These are phyloP conservation scores for Fusarium xyrophilum DNA, from an alignment of 2,329 filamentous ascomycete genomes.

Conservation along the genomic window DNA sequence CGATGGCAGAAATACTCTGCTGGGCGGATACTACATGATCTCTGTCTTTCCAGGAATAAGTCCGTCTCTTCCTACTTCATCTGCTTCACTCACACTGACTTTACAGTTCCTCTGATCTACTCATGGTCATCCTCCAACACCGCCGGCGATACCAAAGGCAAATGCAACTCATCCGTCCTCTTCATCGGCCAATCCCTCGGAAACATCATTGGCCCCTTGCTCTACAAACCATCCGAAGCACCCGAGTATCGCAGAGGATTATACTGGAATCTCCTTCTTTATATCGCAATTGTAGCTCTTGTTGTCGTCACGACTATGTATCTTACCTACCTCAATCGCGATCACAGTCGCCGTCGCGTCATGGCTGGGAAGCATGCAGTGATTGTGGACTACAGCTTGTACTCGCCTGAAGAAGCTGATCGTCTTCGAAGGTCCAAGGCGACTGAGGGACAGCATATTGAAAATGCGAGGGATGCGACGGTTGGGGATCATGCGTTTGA, in stretches of 20 bases:
- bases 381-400: slow-evolving; percentile 54
- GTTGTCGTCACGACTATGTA: not conserved
- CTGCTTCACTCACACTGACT: accelerated
- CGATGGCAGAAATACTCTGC: slow-evolving; percentile 49
- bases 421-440: slow-evolving; percentile 45
- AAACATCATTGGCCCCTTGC: slow-evolving; percentile 63
- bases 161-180: slow-evolving; percentile 66
- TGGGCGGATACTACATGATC: slow-evolving; percentile 66
- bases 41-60: slow-evolving; percentile 62
- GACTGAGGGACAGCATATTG: not conserved
- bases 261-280: slow-evolving; percentile 63
- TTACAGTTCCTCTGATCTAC: slow-evolving; percentile 59
- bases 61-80: accelerated
- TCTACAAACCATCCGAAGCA: slow-evolving; percentile 43
- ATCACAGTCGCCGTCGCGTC: slow-evolving; percentile 59
- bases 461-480: not conserved
- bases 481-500: slow-evolving; percentile 23
- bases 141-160: slow-evolving; percentile 71
- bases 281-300: slow-evolving; percentile 61
- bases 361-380: slow-evolving; percentile 62
- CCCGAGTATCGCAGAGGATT: slow-evolving; percentile 55
- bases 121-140: slow-evolving; percentile 66
- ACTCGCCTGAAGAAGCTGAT: slow-evolving; percentile 43
- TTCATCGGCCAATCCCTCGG: slow-evolving; percentile 68
- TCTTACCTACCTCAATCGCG: slow-evolving; percentile 58